Base-by-base conservation (phyloP, 2,329 filamentous ascomycete species). In the Monilinia fructigena region DNA sequence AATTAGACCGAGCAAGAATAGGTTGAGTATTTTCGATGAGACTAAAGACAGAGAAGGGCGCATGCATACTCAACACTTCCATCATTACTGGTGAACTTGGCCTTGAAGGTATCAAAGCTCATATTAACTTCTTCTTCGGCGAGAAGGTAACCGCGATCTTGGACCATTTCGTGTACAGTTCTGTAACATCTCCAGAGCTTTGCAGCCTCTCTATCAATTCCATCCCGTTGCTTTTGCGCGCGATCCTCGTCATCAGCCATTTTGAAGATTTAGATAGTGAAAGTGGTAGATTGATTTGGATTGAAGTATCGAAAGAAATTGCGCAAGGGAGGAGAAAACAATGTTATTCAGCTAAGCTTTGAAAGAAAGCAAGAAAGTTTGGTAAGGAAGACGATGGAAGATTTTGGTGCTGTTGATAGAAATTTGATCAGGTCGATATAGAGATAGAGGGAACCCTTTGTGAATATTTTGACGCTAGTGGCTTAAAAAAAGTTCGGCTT, bases 111-210 rank as follows among this genome's bases (percentile, higher is more conserved):
- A n/a, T 92, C 87, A 40, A 97, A 88, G 16, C 90, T 85, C 73
- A 98, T 91, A 77, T 89, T 89, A 77, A 96, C 86, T 82, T 99
- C 95, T 61, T 93, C 89, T 71, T 97, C 92, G 48, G 91, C 85
- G 53, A 99, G 85, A 76, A 96, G 90, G 80, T 99, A 99, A 74
- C 96, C 95, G 78, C 94, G 83, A 79, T 98, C 95, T 69, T 86
- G 83, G 73, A 95, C 89, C 94, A 99, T 96, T 83, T 99, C 92
- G 79, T 96, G 92, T 59, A 93, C 88, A 11, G 95, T 99, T 79
- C 88, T 88, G 87, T 92, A 96, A 74, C 93, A 92, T 79, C 94
- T 91, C 94, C 95, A 99, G 73, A 97, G 86, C 76, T 91, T 88
- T 71, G 86, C 83, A 35, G 77, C 70, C 71, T 82, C 80, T 68